These are phyloP conservation scores for Thalassiosira profunda DNA, from an alignment of 108 stramenopile species.

Conservation along the genomic window DNA sequence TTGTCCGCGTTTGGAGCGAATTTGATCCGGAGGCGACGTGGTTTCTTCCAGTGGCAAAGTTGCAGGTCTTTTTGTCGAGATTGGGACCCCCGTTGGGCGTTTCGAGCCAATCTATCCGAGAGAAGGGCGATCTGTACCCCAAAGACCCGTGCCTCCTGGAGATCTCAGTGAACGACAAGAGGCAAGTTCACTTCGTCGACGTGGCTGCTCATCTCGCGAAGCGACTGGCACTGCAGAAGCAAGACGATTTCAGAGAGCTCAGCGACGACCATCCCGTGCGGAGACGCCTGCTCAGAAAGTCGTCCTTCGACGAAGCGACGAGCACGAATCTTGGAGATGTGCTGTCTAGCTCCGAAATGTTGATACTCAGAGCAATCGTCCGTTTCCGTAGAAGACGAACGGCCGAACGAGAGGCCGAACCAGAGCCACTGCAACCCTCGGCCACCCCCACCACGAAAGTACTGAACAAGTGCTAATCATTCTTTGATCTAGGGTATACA, in stretches of 20 bases:
- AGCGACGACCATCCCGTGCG: conserved; percentile 26
- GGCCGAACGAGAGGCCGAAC: too few relatives aligned
- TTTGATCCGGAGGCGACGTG: conserved; percentile 39
- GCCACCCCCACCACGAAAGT: too few relatives aligned
- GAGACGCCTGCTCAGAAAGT: background rate
- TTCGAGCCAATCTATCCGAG: background rate
- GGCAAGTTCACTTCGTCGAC: conserved; percentile 30
- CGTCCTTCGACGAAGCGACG: conserved; percentile 7
- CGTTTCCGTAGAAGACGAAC: too few relatives aligned
- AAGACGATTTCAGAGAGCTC: conserved; percentile 37
- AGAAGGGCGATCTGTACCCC: conserved; percentile 7
- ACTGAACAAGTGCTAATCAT: too few relatives aligned
- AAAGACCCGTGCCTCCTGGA: conserved; percentile 31
- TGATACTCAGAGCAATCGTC: too few relatives aligned
- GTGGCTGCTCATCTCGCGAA: conserved; percentile 45
- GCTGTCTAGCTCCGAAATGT: too few relatives aligned
- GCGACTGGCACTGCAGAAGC: conserved; percentile 31
- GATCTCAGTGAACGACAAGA: conserved; percentile 23
- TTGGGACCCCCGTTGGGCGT: conserved; percentile 46
- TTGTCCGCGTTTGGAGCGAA: conserved; percentile 30
- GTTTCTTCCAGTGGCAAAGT: conserved; percentile 22
- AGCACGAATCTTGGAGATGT: too few relatives aligned
- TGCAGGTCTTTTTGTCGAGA: conserved; percentile 26
- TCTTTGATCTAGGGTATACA: too few relatives aligned
- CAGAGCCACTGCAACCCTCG: too few relatives aligned